phyloP scores from a whole-genome alignment of 2,329 filamentous ascomycete species.

The Hypoxylon sp. region DNA sequence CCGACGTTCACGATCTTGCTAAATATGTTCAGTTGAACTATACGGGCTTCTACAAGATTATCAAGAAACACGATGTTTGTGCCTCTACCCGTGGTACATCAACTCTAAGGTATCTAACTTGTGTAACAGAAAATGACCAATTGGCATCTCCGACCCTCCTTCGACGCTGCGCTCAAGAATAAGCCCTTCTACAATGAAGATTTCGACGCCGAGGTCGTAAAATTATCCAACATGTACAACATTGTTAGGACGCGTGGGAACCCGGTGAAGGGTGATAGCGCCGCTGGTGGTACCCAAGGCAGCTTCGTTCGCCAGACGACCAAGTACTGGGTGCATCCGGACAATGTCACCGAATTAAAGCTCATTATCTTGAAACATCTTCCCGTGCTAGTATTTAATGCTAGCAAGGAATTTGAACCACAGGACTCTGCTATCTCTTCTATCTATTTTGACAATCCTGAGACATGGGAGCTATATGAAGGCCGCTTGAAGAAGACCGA shows the following conservation, averaged over 20 bases:
- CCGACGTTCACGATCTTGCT: constrained; percentile 96
- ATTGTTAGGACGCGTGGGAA: constrained; percentile 93
- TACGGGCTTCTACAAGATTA: constrained; percentile 99
- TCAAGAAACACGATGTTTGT: constrained; percentile 98
- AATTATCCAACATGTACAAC: constrained; percentile 95
- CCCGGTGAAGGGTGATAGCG: constrained; percentile 90
- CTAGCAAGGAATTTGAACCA: constrained; percentile 94
- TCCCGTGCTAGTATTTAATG: constrained; percentile 96
- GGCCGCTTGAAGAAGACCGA: constrained; percentile 98
- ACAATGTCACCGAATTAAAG: constrained; percentile 98
- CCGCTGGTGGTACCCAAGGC: constrained; percentile 91
- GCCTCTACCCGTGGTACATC: constrained; percentile 6
- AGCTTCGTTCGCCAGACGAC: constrained; percentile 98
- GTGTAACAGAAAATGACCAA: constrained; percentile 84
- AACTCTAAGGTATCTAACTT: constrained; percentile 33
- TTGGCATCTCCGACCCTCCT: constrained; percentile 95
- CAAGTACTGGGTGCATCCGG: constrained; percentile 99
- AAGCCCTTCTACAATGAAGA: constrained; percentile 99
- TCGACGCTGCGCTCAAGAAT: constrained; percentile 91
- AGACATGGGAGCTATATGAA: constrained; percentile 94
- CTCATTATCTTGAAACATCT: constrained; percentile 98
- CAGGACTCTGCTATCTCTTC: constrained; percentile 96
- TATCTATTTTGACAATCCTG: constrained; percentile 97
- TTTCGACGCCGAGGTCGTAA: constrained; percentile 95
- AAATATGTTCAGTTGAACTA: constrained; percentile 99